These are phyloP conservation scores for Quercus aquifolioides DNA, from an alignment of 306 rosid species.

Conservation along the genomic window DNA sequence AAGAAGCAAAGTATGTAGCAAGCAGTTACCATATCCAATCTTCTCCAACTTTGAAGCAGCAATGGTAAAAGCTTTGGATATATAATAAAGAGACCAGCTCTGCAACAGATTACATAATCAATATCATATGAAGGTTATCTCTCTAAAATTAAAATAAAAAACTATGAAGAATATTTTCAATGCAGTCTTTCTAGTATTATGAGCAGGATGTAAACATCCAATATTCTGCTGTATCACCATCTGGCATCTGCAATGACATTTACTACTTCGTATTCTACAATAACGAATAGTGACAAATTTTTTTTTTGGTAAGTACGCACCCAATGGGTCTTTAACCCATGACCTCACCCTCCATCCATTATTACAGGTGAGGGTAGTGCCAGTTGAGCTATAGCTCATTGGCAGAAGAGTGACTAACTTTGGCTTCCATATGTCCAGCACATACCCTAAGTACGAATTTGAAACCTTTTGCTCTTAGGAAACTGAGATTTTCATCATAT, in stretches of 20 bases:
- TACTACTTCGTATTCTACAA: not conserved
- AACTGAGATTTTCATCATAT: not conserved
- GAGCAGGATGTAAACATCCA: not conserved
- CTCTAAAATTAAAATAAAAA: not conserved
- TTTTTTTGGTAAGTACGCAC: no score
- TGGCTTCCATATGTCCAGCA: not conserved
- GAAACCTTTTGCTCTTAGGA: not conserved
- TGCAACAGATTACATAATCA: conserved; percentile 35
- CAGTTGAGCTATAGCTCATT: no score
- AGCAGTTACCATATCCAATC: conserved; percentile 67
- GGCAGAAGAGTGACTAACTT: no score
- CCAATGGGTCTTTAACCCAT: no score
- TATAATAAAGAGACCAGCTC: conserved; percentile 83
- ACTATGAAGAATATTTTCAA: not conserved
- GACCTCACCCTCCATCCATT: no score
- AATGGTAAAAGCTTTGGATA: conserved; percentile 80
- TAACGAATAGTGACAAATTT: not conserved
- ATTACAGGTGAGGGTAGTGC: no score
- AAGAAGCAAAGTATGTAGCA: not conserved
- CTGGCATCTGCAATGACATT: not conserved
- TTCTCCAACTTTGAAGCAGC: conserved; percentile 95
- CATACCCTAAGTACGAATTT: not conserved
- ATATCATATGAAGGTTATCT: conserved; percentile 17
- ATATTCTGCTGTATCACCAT: not conserved
- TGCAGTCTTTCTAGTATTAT: not conserved